A percentile compares a stretch with the other conserved stretches of the same genome.
Conservation (phyloP, 148 eudicot genomes). For the Vaccinium macrocarpon region DNA sequence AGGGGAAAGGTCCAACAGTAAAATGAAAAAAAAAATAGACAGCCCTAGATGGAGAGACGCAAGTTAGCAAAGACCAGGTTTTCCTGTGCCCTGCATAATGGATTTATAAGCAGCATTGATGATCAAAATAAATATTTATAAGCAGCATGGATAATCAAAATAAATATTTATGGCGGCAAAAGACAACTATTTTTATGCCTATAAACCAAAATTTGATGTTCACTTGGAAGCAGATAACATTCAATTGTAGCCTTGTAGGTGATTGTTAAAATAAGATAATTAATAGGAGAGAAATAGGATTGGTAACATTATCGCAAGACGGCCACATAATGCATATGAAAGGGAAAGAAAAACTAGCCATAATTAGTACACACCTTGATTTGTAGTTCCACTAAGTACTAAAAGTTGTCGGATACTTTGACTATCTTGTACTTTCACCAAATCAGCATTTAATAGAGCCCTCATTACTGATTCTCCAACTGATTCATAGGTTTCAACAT, state of each 20-base stretch:
- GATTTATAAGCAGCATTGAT: neutral
- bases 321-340: neutral
- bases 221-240: neutral
- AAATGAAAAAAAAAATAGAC: neutral
- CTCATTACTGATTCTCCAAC: slow-evolving; percentile 80
- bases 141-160: neutral
- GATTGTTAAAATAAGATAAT: slow-evolving; percentile 10
- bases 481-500: slow-evolving; percentile 92
- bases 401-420: slow-evolving; percentile 50
- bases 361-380: slow-evolving; percentile 51
- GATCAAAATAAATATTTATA: neutral
- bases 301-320: neutral
- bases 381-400: slow-evolving; percentile 28
- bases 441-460: slow-evolving; percentile 64
- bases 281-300: neutral
- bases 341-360: slow-evolving; percentile 2
- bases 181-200: neutral
- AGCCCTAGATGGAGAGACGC: neutral
- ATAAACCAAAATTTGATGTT: neutral
- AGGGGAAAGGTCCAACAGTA: neutral
- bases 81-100: neutral
- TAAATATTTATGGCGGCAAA: neutral
- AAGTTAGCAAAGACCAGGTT: neutral
- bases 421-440: slow-evolving; percentile 54
- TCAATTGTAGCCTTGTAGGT: neutral